A percentile compares a stretch with the other conserved stretches of the same genome.
Evolutionary conservation across 352 stramenopile genomes (phyloP).

Genomic region (Globisporangium splendens): DNA sequence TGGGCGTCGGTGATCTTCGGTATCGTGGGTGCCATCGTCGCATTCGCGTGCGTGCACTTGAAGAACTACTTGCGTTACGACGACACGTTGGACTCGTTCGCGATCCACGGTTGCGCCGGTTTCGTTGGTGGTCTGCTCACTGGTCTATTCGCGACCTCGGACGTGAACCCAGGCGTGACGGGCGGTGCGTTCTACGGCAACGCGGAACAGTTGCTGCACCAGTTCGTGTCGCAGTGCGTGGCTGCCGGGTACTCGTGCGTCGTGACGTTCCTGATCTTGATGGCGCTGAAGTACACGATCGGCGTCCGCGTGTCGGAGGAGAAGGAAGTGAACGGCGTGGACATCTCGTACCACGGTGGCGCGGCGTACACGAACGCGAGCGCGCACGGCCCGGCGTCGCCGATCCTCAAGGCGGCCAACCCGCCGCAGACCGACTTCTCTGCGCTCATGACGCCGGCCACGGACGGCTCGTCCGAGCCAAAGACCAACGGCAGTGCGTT

Average conservation of each 20-base stretch:
- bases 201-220: constrained; percentile 22
- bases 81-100: constrained; percentile 80
- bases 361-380: constrained; percentile 56
- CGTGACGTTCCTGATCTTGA: constrained; percentile 67
- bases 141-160: constrained; percentile 52
- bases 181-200: constrained; percentile 31
- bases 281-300: constrained; percentile 66
- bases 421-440: constrained; percentile 27
- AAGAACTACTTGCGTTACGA: constrained; percentile 75
- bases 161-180: constrained; percentile 31
- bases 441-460: constrained; percentile 27
- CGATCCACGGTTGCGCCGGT: constrained; percentile 64
- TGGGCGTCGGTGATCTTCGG: constrained; percentile 74
- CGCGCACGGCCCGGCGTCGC: constrained; percentile 22
- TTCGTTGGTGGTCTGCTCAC: constrained; percentile 62
- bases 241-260: constrained; percentile 62
- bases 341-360: constrained; percentile 75
- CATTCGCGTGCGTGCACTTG: constrained; percentile 51
- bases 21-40: constrained; percentile 46
- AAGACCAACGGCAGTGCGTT: constrained; percentile 6
- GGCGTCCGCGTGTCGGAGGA: constrained; percentile 71
- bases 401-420: constrained; percentile 31
- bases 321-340: constrained; percentile 75
- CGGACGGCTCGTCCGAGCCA: constrained; percentile 4
- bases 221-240: constrained; percentile 43